phyloP scores from a whole-genome alignment of 2,329 filamentous ascomycete genomes.

The Botrytis hyacinthi region DNA sequence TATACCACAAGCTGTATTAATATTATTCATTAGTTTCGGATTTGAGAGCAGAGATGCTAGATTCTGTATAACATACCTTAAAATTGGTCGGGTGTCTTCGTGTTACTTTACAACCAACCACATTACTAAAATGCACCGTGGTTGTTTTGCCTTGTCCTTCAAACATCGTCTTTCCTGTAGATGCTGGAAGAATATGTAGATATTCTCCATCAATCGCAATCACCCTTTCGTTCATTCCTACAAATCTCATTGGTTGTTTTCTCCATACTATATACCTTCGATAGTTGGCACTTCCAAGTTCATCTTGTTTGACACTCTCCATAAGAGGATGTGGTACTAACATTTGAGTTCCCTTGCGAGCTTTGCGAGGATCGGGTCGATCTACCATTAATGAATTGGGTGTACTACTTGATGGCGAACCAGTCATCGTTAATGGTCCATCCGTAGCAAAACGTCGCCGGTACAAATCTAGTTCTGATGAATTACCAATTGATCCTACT shows the following conservation, averaged over 20 bases:
- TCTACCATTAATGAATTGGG: slow-evolving; percentile 58
- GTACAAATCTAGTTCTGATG: slow-evolving; percentile 72
- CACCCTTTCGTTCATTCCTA: slow-evolving; percentile 71
- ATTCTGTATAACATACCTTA: slow-evolving; percentile 52
- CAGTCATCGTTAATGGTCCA: slow-evolving; percentile 64
- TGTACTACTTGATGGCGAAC: slow-evolving; percentile 64
- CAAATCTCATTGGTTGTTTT: slow-evolving; percentile 79
- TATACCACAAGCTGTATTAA: slow-evolving; percentile 62
- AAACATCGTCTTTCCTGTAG: slow-evolving; percentile 61
- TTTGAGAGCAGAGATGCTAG: neutral
- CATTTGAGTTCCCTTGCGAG: slow-evolving; percentile 52
- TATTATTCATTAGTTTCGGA: neutral
- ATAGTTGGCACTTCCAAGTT: slow-evolving; percentile 58
- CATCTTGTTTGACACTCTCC: slow-evolving; percentile 59
- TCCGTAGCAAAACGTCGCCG: slow-evolving; percentile 74
- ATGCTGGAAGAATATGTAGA: slow-evolving; percentile 76
- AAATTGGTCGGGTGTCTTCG: slow-evolving; percentile 79
- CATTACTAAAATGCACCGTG: slow-evolving; percentile 77
- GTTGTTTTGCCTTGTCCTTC: slow-evolving; percentile 69
- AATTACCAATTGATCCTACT: slow-evolving; percentile 73
- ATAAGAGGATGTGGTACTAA: slow-evolving; percentile 65
- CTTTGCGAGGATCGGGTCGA: slow-evolving; percentile 45
- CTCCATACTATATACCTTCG: slow-evolving; percentile 78
- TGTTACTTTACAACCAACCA: slow-evolving; percentile 78
- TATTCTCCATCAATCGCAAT: slow-evolving; percentile 83